A percentile compares a stretch with the other conserved stretches of the same genome.
Evolutionary conservation across 2,329 filamentous ascomycete species (phyloP).

Genomic region (Trichophyton benhamiae): DNA sequence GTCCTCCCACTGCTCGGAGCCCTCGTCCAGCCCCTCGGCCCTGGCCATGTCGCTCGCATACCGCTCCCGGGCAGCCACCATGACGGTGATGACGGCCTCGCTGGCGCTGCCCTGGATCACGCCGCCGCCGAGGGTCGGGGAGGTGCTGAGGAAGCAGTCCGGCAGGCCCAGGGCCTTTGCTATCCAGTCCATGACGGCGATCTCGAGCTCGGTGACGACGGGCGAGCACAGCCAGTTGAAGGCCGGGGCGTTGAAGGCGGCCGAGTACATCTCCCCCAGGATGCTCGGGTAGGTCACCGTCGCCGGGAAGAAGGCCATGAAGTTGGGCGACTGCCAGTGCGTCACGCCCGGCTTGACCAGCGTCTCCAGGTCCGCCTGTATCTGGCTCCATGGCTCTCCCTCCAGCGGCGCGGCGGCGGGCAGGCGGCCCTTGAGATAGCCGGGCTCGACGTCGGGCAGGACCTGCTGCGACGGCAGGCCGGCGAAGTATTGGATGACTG

Average conservation of each 20-base stretch:
- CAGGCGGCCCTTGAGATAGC: slow-evolving; percentile 71
- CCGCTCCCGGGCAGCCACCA: slow-evolving; percentile 76
- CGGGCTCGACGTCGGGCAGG: slow-evolving; percentile 65
- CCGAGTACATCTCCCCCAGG: slow-evolving; percentile 83
- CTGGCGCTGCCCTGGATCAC: slow-evolving; percentile 90
- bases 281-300: slow-evolving; percentile 70
- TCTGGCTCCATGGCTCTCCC: slow-evolving; percentile 60
- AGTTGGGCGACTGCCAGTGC: slow-evolving; percentile 89
- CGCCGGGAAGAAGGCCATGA: slow-evolving; percentile 91
- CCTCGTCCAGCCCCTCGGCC: slow-evolving; percentile 34
- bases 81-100: slow-evolving; percentile 73
- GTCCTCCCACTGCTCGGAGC: slow-evolving; percentile 52
- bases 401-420: slow-evolving; percentile 55
- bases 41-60: slow-evolving; percentile 53
- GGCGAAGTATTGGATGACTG: slow-evolving; percentile 76
- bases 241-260: slow-evolving; percentile 75
- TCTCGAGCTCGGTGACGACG: slow-evolving; percentile 85
- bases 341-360: slow-evolving; percentile 88
- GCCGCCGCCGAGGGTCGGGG: slow-evolving; percentile 57
- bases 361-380: slow-evolving; percentile 68
- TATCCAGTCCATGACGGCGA: slow-evolving; percentile 84
- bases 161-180: slow-evolving; percentile 64
- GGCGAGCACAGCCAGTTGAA: slow-evolving; percentile 98
- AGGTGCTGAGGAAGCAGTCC: slow-evolving; percentile 58
- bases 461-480: slow-evolving; percentile 58